phyloP scores from a whole-genome alignment of 75 land plant species.

The Cunninghamia lanceolata region DNA sequence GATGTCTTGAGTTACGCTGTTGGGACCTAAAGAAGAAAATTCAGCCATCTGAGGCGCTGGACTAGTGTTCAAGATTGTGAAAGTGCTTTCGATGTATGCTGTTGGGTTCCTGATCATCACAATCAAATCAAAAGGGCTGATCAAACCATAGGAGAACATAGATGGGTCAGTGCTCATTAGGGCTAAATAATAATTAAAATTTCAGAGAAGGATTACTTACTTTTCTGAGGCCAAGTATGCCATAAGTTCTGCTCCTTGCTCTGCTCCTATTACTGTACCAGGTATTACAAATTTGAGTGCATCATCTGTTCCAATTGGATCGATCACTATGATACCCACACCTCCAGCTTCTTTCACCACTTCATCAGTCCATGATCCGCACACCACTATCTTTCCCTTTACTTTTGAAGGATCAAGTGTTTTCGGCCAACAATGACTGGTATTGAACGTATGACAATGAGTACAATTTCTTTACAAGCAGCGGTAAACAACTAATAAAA shows the following conservation, averaged over 20 bases:
- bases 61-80: not conserved
- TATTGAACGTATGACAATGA: not conserved
- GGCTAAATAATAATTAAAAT: too few relatives aligned
- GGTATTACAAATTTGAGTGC: constrained; percentile 30
- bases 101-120: not conserved
- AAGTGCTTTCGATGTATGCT: not conserved
- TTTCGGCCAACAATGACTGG: constrained; percentile 39
- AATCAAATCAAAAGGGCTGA: not conserved
- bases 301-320: constrained; percentile 22
- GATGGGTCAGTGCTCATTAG: too few relatives aligned
- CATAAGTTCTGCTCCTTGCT: constrained; percentile 30
- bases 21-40: not conserved
- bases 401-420: constrained; percentile 38
- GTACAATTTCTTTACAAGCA: not conserved
- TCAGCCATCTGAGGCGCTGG: not conserved
- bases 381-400: constrained; percentile 52
- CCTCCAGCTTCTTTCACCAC: constrained; percentile 48
- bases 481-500: too few relatives aligned
- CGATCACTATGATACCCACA: constrained; percentile 46
- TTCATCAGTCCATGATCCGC: constrained; percentile 28
- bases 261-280: constrained; percentile 30
- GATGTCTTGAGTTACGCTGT: not conserved
- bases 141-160: too few relatives aligned
- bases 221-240: constrained; percentile 35
- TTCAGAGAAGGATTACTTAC: constrained; percentile 4